These are phyloP conservation scores for Postia placenta DNA, from an alignment of 768 basidiomycete genomes.

Conservation along the genomic window DNA sequence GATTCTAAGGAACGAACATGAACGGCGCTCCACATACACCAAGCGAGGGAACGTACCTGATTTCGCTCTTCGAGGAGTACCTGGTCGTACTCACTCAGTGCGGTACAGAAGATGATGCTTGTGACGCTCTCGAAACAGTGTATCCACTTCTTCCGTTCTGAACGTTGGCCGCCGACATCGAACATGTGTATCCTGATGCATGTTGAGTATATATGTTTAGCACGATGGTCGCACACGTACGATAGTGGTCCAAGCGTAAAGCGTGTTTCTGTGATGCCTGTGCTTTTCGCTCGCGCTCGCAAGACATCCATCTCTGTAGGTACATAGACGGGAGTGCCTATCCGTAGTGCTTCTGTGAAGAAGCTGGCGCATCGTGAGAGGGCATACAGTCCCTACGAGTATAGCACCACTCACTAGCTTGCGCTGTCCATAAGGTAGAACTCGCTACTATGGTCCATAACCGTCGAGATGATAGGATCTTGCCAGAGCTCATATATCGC, in stretches of 20 bases:
- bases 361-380: slow-evolving; percentile 45
- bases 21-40: background rate
- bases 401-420: slow-evolving; percentile 54
- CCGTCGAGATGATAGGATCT: slow-evolving; percentile 48
- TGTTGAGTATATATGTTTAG: background rate
- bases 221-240: slow-evolving; percentile 14
- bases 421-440: slow-evolving; percentile 98
- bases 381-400: background rate
- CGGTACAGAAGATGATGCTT: slow-evolving; percentile 74
- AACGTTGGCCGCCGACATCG: slow-evolving; percentile 65
- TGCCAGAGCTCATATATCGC: slow-evolving; percentile 67
- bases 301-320: slow-evolving; percentile 86
- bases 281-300: slow-evolving; percentile 82
- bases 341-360: slow-evolving; percentile 79
- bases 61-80: slow-evolving; percentile 63
- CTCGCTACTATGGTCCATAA: slow-evolving; percentile 58
- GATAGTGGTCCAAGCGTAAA: slow-evolving; percentile 59
- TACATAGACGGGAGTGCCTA: slow-evolving; percentile 73
- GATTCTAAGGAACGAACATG: slow-evolving; percentile 42
- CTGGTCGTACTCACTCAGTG: slow-evolving; percentile 72
- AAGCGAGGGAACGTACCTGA: slow-evolving; percentile 35
- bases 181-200: slow-evolving; percentile 57
- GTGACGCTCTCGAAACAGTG: slow-evolving; percentile 74
- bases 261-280: slow-evolving; percentile 86
- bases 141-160: slow-evolving; percentile 57